Percentiles rank a stretch among this genome's conserved stretches.
These are phyloP conservation scores for Aspergillus caelatus DNA, from an alignment of 2,329 filamentous ascomycete species.

Conservation along the genomic window DNA sequence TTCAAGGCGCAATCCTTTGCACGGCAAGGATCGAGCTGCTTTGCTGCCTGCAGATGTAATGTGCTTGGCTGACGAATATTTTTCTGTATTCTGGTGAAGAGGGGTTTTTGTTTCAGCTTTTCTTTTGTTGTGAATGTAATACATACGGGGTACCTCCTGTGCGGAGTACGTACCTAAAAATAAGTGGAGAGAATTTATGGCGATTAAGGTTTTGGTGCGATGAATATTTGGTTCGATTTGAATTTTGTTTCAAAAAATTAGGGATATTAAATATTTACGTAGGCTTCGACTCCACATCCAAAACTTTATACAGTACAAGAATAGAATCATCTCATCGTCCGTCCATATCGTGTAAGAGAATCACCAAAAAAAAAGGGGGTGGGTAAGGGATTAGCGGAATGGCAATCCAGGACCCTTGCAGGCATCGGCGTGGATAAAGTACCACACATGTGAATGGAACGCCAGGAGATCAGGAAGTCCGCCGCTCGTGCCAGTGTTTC, in stretches of 20 bases:
- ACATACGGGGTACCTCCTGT: too few species aligned
- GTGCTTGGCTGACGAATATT: too few species aligned
- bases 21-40: background rate
- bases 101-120: too few species aligned
- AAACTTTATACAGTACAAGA: background rate
- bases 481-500: constrained; percentile 26
- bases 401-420: constrained; percentile 22
- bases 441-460: constrained; percentile 29
- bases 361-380: background rate
- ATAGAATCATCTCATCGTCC: background rate
- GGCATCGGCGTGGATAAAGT: constrained; percentile 26
- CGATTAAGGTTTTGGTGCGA: background rate
- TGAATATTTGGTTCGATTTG: background rate
- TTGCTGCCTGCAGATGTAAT: background rate
- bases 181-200: too few species aligned
- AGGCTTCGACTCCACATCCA: background rate
- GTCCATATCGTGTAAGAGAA: background rate
- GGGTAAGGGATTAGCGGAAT: background rate
- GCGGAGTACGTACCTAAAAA: too few species aligned
- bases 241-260: background rate
- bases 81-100: too few species aligned
- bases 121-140: too few species aligned
- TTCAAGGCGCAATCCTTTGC: background rate
- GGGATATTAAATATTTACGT: background rate
- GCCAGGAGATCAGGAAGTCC: constrained; percentile 20